Evolutionary conservation across 345 rosid species (phyloP).

Genomic region (Citrus medica): DNA sequence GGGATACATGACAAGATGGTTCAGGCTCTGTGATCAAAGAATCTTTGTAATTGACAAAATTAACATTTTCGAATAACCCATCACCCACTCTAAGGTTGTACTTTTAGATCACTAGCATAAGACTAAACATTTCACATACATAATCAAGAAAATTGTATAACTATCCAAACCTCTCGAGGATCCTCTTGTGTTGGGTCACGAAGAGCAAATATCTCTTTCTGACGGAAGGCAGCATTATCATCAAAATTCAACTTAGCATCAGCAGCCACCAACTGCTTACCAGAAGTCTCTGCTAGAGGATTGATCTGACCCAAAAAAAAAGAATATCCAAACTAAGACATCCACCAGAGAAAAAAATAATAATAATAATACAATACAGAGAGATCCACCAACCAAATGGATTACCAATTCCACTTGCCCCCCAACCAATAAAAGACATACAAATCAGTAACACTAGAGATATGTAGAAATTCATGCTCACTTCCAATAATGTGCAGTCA

Average conservation of each 20-base stretch:
- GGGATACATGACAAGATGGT: background rate
- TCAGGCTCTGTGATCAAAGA: background rate
- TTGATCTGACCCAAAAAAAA: slow-evolving; percentile 57
- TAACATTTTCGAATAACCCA: background rate
- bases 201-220: slow-evolving; percentile 69
- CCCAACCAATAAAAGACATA: background rate
- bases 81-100: background rate
- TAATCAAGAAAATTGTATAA: background rate
- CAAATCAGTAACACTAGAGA: background rate
- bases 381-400: background rate
- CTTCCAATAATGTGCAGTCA: slow-evolving; percentile 98
- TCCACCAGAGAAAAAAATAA: background rate
- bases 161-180: slow-evolving; percentile 78
- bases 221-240: slow-evolving; percentile 96
- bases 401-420: slow-evolving; percentile 4
- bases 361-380: background rate
- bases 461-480: slow-evolving; percentile 36
- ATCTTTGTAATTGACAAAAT: background rate
- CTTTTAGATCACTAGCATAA: background rate
- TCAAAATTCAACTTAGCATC: slow-evolving; percentile 99
- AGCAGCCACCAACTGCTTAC: slow-evolving; percentile 87
- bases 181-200: slow-evolving; percentile 99
- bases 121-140: background rate
- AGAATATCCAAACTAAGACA: slow-evolving; percentile 10
- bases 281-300: slow-evolving; percentile 95